Base-by-base conservation (phyloP, 768 basidiomycete species). In the Lentinula sp. region DNA sequence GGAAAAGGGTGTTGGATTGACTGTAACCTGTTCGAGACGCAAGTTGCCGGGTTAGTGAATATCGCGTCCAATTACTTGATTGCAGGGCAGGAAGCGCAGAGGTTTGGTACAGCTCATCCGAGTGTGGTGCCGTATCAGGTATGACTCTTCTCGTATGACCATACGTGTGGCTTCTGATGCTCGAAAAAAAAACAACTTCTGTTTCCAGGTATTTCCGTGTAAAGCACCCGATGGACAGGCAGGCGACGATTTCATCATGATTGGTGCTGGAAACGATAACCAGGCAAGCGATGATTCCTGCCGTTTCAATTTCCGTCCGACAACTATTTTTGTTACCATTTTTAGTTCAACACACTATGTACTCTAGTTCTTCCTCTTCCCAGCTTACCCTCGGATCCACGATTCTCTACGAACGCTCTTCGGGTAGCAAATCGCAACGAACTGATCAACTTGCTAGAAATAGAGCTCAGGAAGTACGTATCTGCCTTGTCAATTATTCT, bases 61-160 rank as follows among this genome's bases (percentile, higher is more conserved):
- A 91, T 97, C 62, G 95, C 91, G 2, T 93, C 91, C 15, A 96
- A 95, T 74, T 96, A 92, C 76, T 85, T 98, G 58, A 88, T 97
- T 59, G 83, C 91, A 10, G 90, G 88, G 15, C 74, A 87, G 71
- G 91, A 95, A 71, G 95, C 90, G 23, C 79, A 81, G 36, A 79
- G 95, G 58, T 86, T 93, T 71, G 95, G 95, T n/a, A 97, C 95
- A 33, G 85, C 91, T 0, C 95, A 98, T 71, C 91, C 95, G 13
- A 94, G 92, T 16, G 88, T 98, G 67, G 95, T 95, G 6, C 93
- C 94, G 2, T 96, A 95, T 74, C 91, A 95, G 57, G 55, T 56
- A 28, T 39, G 39, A 28, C 10, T 32, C 23, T 23, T 6, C 36
- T 37, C 2, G 20, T 9, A 5, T n/a, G 33, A 15, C 32, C 13